Evolutionary conservation across 331 rosid species (phyloP).

Genomic region (Arachis monticola): DNA sequence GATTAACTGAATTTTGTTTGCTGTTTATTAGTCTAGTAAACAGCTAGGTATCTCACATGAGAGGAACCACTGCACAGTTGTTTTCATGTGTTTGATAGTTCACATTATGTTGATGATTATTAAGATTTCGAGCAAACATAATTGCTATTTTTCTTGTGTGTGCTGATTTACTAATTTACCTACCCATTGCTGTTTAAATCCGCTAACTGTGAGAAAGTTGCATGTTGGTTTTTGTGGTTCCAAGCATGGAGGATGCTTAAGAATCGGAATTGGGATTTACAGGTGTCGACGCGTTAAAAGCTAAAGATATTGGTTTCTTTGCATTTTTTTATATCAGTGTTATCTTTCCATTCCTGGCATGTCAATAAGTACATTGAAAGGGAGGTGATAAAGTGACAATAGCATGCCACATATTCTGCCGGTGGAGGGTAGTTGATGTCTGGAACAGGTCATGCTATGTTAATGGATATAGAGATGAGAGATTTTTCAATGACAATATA

Average conservation of each 20-base stretch:
- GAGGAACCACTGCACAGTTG: neutral
- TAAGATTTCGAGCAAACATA: constrained; percentile 1
- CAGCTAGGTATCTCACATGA: neutral
- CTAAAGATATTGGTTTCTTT: constrained; percentile 19
- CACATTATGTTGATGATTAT: neutral
- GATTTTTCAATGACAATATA: constrained; percentile 12
- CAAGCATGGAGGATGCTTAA: constrained; percentile 21
- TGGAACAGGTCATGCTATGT: constrained; percentile 27
- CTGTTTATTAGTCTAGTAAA: constrained; percentile 1
- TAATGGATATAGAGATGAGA: constrained; percentile 5
- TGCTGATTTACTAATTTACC: constrained; percentile 3
- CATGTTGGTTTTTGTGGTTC: constrained; percentile 24
- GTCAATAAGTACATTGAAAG: neutral
- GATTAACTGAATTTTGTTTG: constrained; percentile 2
- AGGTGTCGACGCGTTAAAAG: neutral
- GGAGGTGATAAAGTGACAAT: constrained; percentile 17
- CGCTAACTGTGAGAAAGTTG: constrained; percentile 4
- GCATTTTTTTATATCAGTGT: constrained; percentile 8
- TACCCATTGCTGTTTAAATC: neutral
- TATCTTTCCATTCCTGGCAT: constrained; percentile 5
- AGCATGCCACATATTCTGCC: constrained; percentile 26
- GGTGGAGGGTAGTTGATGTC: constrained; percentile 18
- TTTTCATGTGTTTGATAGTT: neutral
- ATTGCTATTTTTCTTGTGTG: neutral
- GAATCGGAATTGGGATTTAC: constrained; percentile 25